Conservation (phyloP, 2,329 filamentous ascomycete genomes). For the Ophiostoma sp. region DNA sequence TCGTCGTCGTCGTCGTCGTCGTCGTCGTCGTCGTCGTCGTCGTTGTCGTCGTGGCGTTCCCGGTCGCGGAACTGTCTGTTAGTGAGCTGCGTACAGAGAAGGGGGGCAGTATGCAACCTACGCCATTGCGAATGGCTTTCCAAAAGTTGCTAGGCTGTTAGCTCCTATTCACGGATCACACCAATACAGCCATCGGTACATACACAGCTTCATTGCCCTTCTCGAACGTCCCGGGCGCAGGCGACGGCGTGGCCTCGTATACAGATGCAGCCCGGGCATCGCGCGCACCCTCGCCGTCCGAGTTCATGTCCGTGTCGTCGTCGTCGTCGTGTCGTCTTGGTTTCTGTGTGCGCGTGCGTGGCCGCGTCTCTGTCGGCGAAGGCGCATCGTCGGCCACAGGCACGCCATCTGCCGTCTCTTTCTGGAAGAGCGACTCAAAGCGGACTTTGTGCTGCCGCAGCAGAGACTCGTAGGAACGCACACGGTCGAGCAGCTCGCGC, state of each 20-base stretch:
- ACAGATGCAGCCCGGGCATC: not conserved
- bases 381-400: not conserved
- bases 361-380: not conserved
- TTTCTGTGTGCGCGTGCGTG: not conserved
- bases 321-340: not conserved
- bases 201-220: slow-evolving; percentile 5
- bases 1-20: not conserved
- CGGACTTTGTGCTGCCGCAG: slow-evolving; percentile 49
- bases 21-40: not conserved
- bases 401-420: not conserved
- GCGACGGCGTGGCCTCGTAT: not conserved
- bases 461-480: slow-evolving; percentile 53
- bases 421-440: slow-evolving; percentile 42
- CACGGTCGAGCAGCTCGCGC: slow-evolving; percentile 50
- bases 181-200: not conserved
- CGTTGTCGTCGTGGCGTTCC: not conserved
- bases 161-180: not conserved
- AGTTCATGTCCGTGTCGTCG: not conserved
- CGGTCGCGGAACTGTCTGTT: slow-evolving; percentile 1
- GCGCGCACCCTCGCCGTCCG: not conserved
- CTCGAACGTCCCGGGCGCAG: not conserved
- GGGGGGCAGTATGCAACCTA: not conserved
- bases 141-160: not conserved
- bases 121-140: not conserved
- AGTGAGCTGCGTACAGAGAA: not conserved